Base-by-base conservation (phyloP, 371 early-diverging fungal genomes). In the Apophysomyces elegans region DNA sequence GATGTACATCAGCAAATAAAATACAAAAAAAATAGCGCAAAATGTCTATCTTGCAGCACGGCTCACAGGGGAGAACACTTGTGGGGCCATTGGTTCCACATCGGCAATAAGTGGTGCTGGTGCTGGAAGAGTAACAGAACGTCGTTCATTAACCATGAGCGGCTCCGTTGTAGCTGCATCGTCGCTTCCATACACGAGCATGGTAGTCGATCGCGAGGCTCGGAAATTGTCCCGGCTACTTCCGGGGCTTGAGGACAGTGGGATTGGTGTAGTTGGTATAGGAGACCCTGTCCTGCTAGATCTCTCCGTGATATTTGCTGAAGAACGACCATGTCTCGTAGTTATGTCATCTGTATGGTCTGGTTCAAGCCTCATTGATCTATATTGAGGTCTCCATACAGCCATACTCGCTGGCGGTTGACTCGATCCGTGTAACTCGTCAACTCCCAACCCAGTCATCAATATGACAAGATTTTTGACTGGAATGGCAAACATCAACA, bases 381-480 rank as follows among this genome's bases (percentile, higher is more conserved):
- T 50, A 21, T 50, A 50, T 11, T 50, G 54, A 8, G 18, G 54
- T 21, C 71, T 59, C 71, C 71, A 71, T 6, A 65, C 26, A 11
- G 64, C 67, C 71, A 71, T 71, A 7, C 71, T 47, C 11, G 71
- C 66, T 18, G 71, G 71, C 4, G 71, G 71, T 13, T 38, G 58
- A 39, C 67, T 62, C 5, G 61, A 16, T 50, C 69, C 73, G 59
- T 69, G 63, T 8, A 70, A 7, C 39, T 70, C 71, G 32, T 70
- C 63, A 46, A 61, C 66, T 13, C 64, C 62, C 37, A 74, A 47
- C 11, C 75, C 75, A 6, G 69, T 70, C 39, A 68, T 21, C 9
- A 75, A 21, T 9, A 71, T 65, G 1, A 69, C 59, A n/a, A 75
- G 58, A 32, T 75, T 75, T 11, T 71, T 71, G n/a, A 71, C 58